These are phyloP conservation scores for Pythium brachiatum DNA, from an alignment of 352 stramenopile species.

Conservation along the genomic window DNA sequence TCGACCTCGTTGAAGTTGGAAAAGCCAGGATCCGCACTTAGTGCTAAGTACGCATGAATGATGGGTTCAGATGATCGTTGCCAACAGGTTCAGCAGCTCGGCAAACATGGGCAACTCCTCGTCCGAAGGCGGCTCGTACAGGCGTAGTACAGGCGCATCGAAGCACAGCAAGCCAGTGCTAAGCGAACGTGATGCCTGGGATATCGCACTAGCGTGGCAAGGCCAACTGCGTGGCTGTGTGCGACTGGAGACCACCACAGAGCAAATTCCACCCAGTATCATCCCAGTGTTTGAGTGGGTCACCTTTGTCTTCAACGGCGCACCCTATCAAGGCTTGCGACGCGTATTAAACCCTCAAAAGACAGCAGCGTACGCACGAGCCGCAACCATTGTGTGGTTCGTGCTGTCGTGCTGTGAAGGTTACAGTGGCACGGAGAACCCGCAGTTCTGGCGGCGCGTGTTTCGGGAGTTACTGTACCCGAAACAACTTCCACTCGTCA, in stretches of 20 bases:
- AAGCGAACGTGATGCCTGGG: no score
- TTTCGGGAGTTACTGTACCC: slow-evolving; percentile 1
- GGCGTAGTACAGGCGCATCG: no score
- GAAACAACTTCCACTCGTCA: not conserved
- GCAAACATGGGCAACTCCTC: no score
- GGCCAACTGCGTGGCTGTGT: slow-evolving; percentile 8
- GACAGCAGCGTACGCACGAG: not conserved
- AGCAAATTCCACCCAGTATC: not conserved
- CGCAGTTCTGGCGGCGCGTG: slow-evolving; percentile 9
- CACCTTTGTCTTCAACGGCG: slow-evolving; percentile 6
- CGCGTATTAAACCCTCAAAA: not conserved
- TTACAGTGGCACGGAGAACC: not conserved
- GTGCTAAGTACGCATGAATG: no score
- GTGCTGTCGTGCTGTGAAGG: slow-evolving; percentile 4
- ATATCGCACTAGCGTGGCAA: slow-evolving; percentile 13
- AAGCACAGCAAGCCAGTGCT: no score
- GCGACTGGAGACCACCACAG: slow-evolving; percentile 1
- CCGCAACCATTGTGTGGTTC: not conserved
- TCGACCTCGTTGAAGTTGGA: no score
- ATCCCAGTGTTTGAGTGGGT: slow-evolving; percentile 17
- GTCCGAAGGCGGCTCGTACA: no score
- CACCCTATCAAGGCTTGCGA: not conserved
- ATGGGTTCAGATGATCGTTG: no score
- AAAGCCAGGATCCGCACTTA: no score
- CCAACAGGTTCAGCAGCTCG: no score